A percentile compares a stretch with the other conserved stretches of the same genome.
Evolutionary conservation across 345 rosid species (phyloP).

Genomic region (Euphorbia tirucalli): DNA sequence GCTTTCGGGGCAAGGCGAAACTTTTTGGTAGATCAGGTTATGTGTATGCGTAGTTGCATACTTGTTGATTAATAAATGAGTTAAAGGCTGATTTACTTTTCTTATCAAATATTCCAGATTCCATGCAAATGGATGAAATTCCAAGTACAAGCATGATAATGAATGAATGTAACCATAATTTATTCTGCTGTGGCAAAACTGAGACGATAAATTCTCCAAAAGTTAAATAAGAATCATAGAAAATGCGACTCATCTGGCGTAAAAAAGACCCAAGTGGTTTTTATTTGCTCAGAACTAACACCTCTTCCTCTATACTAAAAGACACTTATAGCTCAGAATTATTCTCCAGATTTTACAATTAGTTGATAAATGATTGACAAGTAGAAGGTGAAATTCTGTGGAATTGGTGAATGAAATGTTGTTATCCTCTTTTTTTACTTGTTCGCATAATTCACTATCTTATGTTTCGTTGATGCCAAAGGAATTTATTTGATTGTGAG

Average conservation of each 20-base stretch:
- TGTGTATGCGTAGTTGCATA: neutral
- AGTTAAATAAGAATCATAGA: neutral
- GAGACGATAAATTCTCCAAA: neutral
- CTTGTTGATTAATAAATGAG: neutral
- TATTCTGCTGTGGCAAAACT: neutral
- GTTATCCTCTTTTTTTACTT: constrained; percentile 1
- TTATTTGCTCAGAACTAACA: neutral
- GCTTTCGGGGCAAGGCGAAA: too few species aligned
- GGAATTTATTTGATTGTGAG: neutral
- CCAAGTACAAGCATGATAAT: neutral
- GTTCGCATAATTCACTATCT: neutral
- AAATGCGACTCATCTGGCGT: too few species aligned
- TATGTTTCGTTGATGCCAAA: neutral
- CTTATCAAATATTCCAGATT: neutral
- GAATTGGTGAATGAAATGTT: neutral
- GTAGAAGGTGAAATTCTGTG: too few species aligned
- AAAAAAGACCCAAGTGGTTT: neutral
- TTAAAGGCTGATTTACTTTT: neutral
- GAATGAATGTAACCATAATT: neutral
- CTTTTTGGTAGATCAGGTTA: neutral
- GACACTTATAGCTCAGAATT: neutral
- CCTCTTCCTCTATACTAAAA: neutral
- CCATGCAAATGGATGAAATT: neutral
- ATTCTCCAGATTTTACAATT: constrained; percentile 3
- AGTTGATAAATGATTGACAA: too few species aligned